A percentile compares a stretch with the other conserved stretches of the same genome.
Conservation (phyloP, 148 eudicot species). For the Nyssa sinensis region DNA sequence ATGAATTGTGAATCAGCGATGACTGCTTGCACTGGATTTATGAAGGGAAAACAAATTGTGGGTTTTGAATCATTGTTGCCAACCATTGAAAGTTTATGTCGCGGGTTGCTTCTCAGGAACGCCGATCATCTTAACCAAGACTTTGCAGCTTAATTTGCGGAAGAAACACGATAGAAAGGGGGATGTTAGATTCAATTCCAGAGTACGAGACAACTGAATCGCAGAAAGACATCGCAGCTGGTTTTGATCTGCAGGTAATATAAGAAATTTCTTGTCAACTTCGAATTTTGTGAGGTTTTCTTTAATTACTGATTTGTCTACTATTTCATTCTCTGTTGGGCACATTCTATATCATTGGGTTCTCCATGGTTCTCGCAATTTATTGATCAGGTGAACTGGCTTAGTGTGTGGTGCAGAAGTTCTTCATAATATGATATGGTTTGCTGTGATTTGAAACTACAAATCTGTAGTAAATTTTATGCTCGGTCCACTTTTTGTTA, state of each 20-base stretch:
- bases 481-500: background rate
- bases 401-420: background rate
- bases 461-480: background rate
- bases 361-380: too few relatives aligned
- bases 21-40: slow-evolving; percentile 34
- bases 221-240: slow-evolving; percentile 24
- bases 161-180: slow-evolving; percentile 51
- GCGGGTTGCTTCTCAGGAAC: slow-evolving; percentile 58
- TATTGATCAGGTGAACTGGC: background rate
- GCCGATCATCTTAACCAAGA: slow-evolving; percentile 61
- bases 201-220: slow-evolving; percentile 48
- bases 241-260: slow-evolving; percentile 56
- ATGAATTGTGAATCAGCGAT: slow-evolving; percentile 56
- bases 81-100: slow-evolving; percentile 59
- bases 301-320: background rate
- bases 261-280: background rate
- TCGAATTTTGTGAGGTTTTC: background rate
- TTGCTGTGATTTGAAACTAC: background rate
- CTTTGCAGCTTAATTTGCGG: slow-evolving; percentile 46
- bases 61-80: slow-evolving; percentile 38
- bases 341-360: background rate
- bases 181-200: slow-evolving; percentile 46
- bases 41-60: slow-evolving; percentile 52
- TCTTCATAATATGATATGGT: background rate
- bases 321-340: background rate